Evolutionary conservation across 805 yeast genomes (phyloP).

Genomic region (Ogataea minuta): DNA sequence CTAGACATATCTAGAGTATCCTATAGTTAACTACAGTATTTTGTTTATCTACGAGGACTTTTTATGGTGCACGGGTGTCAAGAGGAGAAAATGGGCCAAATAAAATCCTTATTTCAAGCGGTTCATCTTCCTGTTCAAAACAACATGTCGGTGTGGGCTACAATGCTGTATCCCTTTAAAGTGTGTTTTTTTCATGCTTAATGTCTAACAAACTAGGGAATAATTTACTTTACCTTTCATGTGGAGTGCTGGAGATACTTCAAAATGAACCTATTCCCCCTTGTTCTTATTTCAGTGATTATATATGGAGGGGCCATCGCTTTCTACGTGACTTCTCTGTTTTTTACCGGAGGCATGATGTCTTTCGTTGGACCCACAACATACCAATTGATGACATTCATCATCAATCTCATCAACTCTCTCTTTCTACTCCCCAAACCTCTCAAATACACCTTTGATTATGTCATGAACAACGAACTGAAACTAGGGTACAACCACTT

Average conservation of each 20-base stretch:
- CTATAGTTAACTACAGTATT: neutral
- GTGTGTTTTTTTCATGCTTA: slow-evolving; percentile 10
- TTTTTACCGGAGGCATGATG: slow-evolving; percentile 26
- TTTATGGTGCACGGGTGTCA: slow-evolving; percentile 13
- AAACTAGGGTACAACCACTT: slow-evolving; percentile 22
- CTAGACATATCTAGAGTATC: slow-evolving; percentile 11
- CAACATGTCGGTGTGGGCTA: slow-evolving; percentile 14
- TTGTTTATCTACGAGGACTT: slow-evolving; percentile 1
- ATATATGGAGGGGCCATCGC: slow-evolving; percentile 21
- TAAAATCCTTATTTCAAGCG: slow-evolving; percentile 1
- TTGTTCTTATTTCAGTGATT: slow-evolving; percentile 19
- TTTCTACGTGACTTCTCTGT: slow-evolving; percentile 16
- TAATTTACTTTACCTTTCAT: slow-evolving; percentile 25
- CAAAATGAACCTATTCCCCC: slow-evolving; percentile 22
- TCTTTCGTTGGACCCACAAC: slow-evolving; percentile 26
- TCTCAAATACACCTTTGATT: slow-evolving; percentile 32
- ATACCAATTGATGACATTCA: slow-evolving; percentile 32
- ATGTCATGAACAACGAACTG: slow-evolving; percentile 25
- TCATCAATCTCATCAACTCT: slow-evolving; percentile 31
- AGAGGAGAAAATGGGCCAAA: slow-evolving; percentile 2
- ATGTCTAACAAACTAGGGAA: slow-evolving; percentile 21
- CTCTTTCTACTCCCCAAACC: slow-evolving; percentile 33
- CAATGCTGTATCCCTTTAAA: slow-evolving; percentile 17
- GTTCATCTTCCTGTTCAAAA: neutral
- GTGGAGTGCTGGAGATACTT: slow-evolving; percentile 28